Conservation (phyloP, 306 rosid genomes). For the Gastrolobium bilobum region DNA sequence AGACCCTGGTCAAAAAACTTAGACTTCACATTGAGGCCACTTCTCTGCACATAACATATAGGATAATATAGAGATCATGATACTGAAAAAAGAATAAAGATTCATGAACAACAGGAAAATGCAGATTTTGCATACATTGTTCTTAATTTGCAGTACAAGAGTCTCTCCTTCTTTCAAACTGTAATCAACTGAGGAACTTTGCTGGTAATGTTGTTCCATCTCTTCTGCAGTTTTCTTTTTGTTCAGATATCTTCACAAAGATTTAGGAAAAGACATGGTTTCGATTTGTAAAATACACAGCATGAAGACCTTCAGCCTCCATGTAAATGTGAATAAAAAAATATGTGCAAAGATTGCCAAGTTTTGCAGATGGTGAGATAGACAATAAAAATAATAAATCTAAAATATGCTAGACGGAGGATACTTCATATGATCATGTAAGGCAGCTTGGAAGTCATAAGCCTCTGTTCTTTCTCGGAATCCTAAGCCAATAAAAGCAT, state of each 20-base stretch:
- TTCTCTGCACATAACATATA: constrained; percentile 64
- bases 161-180: constrained; percentile 98
- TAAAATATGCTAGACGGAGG: constrained; percentile 44
- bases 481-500: constrained; percentile 96
- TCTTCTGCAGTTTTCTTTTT: constrained; percentile 97
- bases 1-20: constrained; percentile 68
- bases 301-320: constrained; percentile 30
- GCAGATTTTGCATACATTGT: constrained; percentile 58
- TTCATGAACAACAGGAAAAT: constrained; percentile 33
- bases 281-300: background rate
- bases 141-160: constrained; percentile 84
- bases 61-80: constrained; percentile 28
- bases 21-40: constrained; percentile 65
- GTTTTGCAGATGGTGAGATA: constrained; percentile 30
- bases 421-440: constrained; percentile 97
- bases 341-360: constrained; percentile 20
- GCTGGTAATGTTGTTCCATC: constrained; percentile 95
- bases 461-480: constrained; percentile 98
- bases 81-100: background rate
- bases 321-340: background rate
- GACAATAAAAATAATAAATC: constrained; percentile 37
- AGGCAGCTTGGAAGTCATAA: constrained; percentile 97
- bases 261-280: constrained; percentile 34
- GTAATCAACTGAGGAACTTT: constrained; percentile 83
- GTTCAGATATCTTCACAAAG: constrained; percentile 74